Conservation (phyloP, 2,329 filamentous ascomycete species). For the Catunica adiposa region DNA sequence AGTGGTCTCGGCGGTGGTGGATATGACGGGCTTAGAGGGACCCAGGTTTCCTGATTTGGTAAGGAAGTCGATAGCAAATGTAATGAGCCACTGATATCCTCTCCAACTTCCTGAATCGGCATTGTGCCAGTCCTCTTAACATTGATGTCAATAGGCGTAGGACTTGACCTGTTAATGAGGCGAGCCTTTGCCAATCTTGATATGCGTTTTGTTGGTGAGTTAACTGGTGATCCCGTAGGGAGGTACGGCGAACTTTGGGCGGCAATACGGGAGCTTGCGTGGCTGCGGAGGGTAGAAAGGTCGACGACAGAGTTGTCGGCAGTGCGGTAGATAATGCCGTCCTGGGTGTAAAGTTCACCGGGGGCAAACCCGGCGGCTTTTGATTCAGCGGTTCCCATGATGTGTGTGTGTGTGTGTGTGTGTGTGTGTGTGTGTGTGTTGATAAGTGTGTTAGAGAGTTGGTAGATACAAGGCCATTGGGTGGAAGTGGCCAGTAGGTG, state of each 20-base stretch:
- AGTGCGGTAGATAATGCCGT: constrained; percentile 9
- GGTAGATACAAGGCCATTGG: background rate
- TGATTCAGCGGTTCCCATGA: constrained; percentile 10
- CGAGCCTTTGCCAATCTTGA: constrained; percentile 1
- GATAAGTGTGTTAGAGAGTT: background rate
- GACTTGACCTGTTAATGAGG: background rate
- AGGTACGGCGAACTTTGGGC: background rate
- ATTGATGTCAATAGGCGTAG: background rate
- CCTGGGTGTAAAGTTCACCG: constrained; percentile 8
- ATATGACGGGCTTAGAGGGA: background rate
- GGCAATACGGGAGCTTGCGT: background rate
- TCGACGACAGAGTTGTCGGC: constrained; percentile 6
- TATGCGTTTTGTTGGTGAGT: background rate
- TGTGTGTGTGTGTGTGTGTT: background rate
- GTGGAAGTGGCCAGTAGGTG: background rate
- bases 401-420: constrained; percentile 1
- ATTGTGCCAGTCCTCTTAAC: no score
- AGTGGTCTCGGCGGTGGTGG: background rate
- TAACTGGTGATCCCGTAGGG: background rate
- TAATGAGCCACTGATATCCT: background rate
- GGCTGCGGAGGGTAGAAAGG: background rate
- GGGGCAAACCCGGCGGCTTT: constrained; percentile 6
- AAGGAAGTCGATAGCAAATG: background rate
- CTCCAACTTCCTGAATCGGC: constrained; percentile 1
- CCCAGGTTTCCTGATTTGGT: background rate